Percentiles rank a stretch among this genome's conserved stretches.
Evolutionary conservation across 331 rosid genomes (phyloP).

Genomic region (Quercus tomentella): DNA sequence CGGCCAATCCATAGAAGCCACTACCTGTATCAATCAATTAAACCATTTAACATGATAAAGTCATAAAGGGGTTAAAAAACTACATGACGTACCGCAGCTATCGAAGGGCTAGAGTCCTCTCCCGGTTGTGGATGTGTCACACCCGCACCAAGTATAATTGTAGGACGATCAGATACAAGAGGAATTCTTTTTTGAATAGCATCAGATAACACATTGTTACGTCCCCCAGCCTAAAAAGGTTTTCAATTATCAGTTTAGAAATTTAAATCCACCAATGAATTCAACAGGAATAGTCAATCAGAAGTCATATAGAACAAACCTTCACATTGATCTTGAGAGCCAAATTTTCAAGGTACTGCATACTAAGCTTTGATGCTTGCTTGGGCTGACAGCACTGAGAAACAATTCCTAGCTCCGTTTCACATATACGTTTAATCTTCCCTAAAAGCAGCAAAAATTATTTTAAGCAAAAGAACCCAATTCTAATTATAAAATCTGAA

Average conservation of each 20-base stretch:
- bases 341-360: slow-evolving; percentile 47
- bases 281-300: neutral
- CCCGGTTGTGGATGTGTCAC: slow-evolving; percentile 46
- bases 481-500: neutral
- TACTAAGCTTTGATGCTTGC: slow-evolving; percentile 18
- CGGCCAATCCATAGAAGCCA: slow-evolving; percentile 97
- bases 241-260: neutral
- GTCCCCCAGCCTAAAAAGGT: slow-evolving; percentile 40
- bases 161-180: slow-evolving; percentile 34
- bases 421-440: slow-evolving; percentile 39
- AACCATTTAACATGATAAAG: neutral
- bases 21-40: slow-evolving; percentile 46
- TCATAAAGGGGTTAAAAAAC: neutral
- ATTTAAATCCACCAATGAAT: neutral
- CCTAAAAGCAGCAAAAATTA: slow-evolving; percentile 12
- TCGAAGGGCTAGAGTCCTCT: slow-evolving; percentile 53
- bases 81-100: slow-evolving; percentile 66
- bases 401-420: slow-evolving; percentile 54
- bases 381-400: slow-evolving; percentile 51
- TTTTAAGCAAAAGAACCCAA: neutral
- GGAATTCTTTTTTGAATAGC: slow-evolving; percentile 35
- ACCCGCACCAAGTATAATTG: slow-evolving; percentile 48
- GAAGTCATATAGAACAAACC: slow-evolving; percentile 16
- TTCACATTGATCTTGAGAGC: slow-evolving; percentile 60
- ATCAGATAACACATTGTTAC: slow-evolving; percentile 40